These are phyloP conservation scores for Persicaria tinctoria DNA, from an alignment of 148 eudicot species.

Conservation along the genomic window DNA sequence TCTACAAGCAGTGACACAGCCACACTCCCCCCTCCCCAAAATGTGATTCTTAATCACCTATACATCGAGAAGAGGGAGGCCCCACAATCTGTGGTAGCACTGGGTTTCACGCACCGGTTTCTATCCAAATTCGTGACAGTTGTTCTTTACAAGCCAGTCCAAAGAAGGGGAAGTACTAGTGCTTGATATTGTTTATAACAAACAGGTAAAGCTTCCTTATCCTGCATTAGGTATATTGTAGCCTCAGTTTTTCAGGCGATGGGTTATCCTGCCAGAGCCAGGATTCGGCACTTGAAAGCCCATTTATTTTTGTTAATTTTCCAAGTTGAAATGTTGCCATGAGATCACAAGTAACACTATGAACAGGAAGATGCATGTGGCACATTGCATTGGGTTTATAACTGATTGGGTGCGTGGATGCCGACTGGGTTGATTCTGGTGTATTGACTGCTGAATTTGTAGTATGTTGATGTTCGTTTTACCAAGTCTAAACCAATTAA, in stretches of 20 bases:
- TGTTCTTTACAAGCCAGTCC: conserved; percentile 86
- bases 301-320: not conserved
- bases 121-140: conserved; percentile 85
- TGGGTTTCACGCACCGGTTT: conserved; percentile 81
- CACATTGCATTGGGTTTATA: not conserved
- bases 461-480: not conserved
- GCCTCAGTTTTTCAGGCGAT: conserved; percentile 4
- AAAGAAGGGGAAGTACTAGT: conserved; percentile 50
- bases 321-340: not conserved
- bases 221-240: conserved; percentile 5
- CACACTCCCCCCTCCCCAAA: conserved; percentile 59
- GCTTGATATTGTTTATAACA: conserved; percentile 31
- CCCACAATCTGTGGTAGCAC: conserved; percentile 77
- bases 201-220: conserved; percentile 7
- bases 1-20: conserved; percentile 41
- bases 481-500: not conserved
- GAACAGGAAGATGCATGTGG: conserved; percentile 6
- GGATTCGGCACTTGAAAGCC: not conserved
- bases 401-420: not conserved
- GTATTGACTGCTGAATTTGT: conserved; percentile 1
- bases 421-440: conserved; percentile 4
- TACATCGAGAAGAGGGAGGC: conserved; percentile 80
- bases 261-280: not conserved
- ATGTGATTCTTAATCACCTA: conserved; percentile 76
- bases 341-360: conserved; percentile 7